Evolutionary conservation across 441 rosid species (phyloP), one percentile per base, ranked within the genome.

Genomic region (Pelargonium exstipulatum): DNA sequence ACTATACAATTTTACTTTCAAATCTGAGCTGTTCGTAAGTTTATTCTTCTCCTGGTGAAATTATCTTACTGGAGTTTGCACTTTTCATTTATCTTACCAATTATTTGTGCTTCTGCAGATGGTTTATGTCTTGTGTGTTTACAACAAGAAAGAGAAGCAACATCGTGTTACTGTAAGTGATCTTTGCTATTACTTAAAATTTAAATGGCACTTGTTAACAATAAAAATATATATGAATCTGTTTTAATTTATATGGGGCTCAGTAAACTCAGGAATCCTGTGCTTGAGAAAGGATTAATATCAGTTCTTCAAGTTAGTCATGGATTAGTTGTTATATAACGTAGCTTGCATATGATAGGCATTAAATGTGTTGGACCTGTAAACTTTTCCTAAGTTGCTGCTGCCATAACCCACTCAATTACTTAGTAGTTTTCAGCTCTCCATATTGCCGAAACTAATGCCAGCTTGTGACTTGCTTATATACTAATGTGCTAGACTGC

Each of bases 141-240:
- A 95, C 82, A 89, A 85, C 97, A 92, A 90, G 85, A 95, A 92
- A 82, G 98, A 92, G 81, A 95, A 92, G 77, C 43, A 80, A 76
- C 92, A 92, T 20, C 85, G 96, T 73, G 83, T 92, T 79, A 92
- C 91, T 84, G 99, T 92, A 72, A 69, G 86, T 71, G 16, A 53
- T 69, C 71, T 71, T 69, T 80, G 61, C 77, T 78, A 66, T 73
- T 69, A 12, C 73, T 55, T 18, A 55, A 55, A 24, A 16, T 55
- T 55, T 55, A 9, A 55, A 55, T 55, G 61, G 20, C 61, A 55
- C 26, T 55, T 17, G 10, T 17, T 10, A 55, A 22, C 24, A 4
- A 55, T 17, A 32, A 32, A 55, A 55, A 55, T 22, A 9, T 53
- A 53, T 53, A 53, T 53, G 46, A 32, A 62, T 42, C 43, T 10